Percentiles rank a stretch among this genome's conserved stretches.
Conservation (phyloP, 2,329 filamentous ascomycete genomes). For the Dactylellina leptospora region DNA sequence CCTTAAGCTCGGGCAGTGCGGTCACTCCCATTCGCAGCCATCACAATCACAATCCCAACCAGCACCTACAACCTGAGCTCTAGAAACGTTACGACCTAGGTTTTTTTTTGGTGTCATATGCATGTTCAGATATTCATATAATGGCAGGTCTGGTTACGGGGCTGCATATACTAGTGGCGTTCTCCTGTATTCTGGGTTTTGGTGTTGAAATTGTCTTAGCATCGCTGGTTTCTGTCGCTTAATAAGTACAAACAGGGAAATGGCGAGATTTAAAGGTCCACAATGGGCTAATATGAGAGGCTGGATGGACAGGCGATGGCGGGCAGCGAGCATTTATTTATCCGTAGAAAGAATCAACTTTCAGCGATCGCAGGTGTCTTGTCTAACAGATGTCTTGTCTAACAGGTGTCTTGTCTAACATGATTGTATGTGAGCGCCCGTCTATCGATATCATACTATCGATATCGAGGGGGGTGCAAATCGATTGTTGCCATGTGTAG, state of each 20-base stretch:
- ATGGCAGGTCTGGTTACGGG: background rate
- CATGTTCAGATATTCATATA: no score
- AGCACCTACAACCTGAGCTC: slow-evolving; percentile 20
- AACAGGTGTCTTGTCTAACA: background rate
- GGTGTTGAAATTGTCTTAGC: slow-evolving; percentile 28
- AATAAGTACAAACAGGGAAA: background rate
- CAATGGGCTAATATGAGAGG: background rate
- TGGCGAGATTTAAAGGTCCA: background rate
- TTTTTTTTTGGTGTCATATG: background rate
- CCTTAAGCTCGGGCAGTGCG: slow-evolving; percentile 43
- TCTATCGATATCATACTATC: background rate
- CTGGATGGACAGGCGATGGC: background rate
- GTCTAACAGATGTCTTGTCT: background rate
- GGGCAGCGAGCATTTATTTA: background rate
- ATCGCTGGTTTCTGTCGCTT: slow-evolving; percentile 9
- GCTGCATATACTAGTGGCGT: slow-evolving; percentile 41
- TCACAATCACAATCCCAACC: slow-evolving; percentile 35
- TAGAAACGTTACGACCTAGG: background rate
- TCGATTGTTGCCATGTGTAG: slow-evolving; percentile 15
- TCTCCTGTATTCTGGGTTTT: slow-evolving; percentile 45
- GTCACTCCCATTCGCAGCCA: slow-evolving; percentile 39
- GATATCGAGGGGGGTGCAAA: background rate
- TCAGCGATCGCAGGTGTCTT: background rate
- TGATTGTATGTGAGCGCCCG: background rate
- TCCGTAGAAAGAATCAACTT: background rate